Evolutionary conservation across 768 basidiomycete genomes (phyloP).

Genomic region (Melanogaster broomeanus): DNA sequence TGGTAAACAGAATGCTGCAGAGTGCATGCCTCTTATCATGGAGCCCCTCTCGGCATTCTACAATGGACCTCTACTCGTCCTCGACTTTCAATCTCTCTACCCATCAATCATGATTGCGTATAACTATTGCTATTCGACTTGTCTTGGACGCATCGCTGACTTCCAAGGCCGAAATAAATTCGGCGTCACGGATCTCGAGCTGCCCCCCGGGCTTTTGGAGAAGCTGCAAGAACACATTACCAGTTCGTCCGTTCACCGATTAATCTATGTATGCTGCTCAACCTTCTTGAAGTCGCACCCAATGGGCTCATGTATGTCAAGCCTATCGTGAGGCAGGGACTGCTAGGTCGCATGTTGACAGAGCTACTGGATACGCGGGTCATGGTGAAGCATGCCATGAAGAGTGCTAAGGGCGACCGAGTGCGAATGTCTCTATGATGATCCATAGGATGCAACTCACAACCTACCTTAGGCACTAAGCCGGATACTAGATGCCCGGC

Average conservation of each 20-base stretch:
- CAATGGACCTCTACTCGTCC: slow-evolving; percentile 85
- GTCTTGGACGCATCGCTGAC: slow-evolving; percentile 83
- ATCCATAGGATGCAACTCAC: slow-evolving; percentile 3
- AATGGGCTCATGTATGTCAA: slow-evolving; percentile 97
- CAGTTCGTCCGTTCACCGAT: slow-evolving; percentile 43
- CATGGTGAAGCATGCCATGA: slow-evolving; percentile 99
- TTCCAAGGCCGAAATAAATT: slow-evolving; percentile 89
- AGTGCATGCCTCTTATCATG: slow-evolving; percentile 94
- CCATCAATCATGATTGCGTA: slow-evolving; percentile 99
- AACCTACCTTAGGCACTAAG: slow-evolving; percentile 56
- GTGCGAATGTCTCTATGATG: slow-evolving; percentile 37
- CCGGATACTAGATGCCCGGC: slow-evolving; percentile 84
- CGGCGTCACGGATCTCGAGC: slow-evolving; percentile 75
- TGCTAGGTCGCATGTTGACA: slow-evolving; percentile 87
- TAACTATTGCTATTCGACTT: slow-evolving; percentile 97
- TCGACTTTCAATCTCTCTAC: slow-evolving; percentile 97
- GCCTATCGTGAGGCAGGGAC: slow-evolving; percentile 75
- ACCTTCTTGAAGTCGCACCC: slow-evolving; percentile 68
- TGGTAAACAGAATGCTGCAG: slow-evolving; percentile 93
- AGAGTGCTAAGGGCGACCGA: slow-evolving; percentile 72
- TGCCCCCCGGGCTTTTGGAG: slow-evolving; percentile 66
- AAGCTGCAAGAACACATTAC: slow-evolving; percentile 75
- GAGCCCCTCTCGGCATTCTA: slow-evolving; percentile 94
- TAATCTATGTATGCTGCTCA: neutral
- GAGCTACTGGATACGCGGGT: slow-evolving; percentile 94